Evolutionary conservation across 2,329 filamentous ascomycete species (phyloP), one percentile per base, ranked within the genome.

Genomic region (Onygena corvina): DNA sequence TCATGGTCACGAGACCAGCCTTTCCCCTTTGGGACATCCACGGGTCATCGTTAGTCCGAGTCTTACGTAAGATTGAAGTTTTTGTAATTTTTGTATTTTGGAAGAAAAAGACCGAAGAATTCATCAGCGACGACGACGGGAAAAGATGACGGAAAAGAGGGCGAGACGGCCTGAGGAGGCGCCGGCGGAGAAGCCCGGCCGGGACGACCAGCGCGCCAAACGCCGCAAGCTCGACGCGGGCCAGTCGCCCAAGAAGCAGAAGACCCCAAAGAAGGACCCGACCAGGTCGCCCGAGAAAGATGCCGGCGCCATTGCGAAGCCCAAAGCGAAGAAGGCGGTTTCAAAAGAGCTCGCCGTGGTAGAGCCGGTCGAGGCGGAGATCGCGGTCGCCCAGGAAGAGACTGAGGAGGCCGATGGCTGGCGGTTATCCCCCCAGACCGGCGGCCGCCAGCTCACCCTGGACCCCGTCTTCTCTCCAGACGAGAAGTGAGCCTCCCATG

Each of bases 381-480:
- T 31, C 11, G 33, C 4, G 14, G 18, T 6, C 14, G 11, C 23
- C n/a, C n/a, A n/a, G 4, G 16, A 18, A n/a, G 16, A 31, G 8
- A 30, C 30, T 11, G 33, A n/a, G 14, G 18, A 16, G 9, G 11
- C 23, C n/a, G 40, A 46, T 31, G 33, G 31, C 33, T 55, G 54
- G 54, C 30, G 27, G 11, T 14, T 55, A 18, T 51, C 48, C 8
- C 44, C 31, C 23, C 46, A 35, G 12, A 46, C 42, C 14, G 77
- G 75, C 34, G 79, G 79, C 18, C 71, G 72, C 49, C 77, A 78
- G 58, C 65, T 76, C 50, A 65, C 73, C 40, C 61, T 75, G 46
- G 76, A 81, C 57, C 75, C 79, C 4, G 59, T 79, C 6, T 75
- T 81, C 59, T 74, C 76, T 2, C 54, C 56, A n/a, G 75, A 81